phyloP scores from a whole-genome alignment of 352 stramenopile species.

The Phytophthora niederhauseri region DNA sequence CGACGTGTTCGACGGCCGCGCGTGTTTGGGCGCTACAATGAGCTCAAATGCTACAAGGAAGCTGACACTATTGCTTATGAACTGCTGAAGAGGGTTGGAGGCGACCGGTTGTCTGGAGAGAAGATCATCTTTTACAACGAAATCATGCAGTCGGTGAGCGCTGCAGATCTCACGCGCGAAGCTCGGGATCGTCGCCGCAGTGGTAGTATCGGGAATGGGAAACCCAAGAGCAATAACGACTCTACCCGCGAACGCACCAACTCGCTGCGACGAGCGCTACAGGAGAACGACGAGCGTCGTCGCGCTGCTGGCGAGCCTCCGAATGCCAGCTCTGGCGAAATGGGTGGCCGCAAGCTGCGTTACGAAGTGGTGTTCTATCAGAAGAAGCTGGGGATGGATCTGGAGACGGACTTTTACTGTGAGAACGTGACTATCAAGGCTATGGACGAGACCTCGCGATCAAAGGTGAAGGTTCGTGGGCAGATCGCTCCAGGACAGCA shows the following conservation, averaged over 20 bases:
- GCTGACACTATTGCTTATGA: constrained; percentile 88
- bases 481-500: constrained; percentile 56
- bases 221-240: constrained; percentile 53
- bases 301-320: constrained; percentile 39
- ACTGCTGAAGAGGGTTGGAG: constrained; percentile 77
- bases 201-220: constrained; percentile 39
- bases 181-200: constrained; percentile 59
- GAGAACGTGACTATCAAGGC: constrained; percentile 88
- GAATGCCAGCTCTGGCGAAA: constrained; percentile 28
- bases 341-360: constrained; percentile 57
- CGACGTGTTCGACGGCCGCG: constrained; percentile 76
- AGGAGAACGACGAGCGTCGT: constrained; percentile 67
- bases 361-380: constrained; percentile 87
- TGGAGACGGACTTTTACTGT: constrained; percentile 92
- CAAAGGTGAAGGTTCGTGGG: constrained; percentile 68
- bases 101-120: constrained; percentile 67
- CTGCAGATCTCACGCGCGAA: constrained; percentile 77
- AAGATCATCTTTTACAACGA: constrained; percentile 92
- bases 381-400: constrained; percentile 83
- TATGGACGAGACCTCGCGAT: constrained; percentile 56
- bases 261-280: constrained; percentile 67
- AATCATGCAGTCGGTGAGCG: constrained; percentile 78
- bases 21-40: constrained; percentile 90
- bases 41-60: constrained; percentile 91
- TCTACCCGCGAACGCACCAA: constrained; percentile 69